A percentile compares a stretch with the other conserved stretches of the same genome.
Conservation (phyloP, 257 asterid genomes). For the Nicotiana otophora region DNA sequence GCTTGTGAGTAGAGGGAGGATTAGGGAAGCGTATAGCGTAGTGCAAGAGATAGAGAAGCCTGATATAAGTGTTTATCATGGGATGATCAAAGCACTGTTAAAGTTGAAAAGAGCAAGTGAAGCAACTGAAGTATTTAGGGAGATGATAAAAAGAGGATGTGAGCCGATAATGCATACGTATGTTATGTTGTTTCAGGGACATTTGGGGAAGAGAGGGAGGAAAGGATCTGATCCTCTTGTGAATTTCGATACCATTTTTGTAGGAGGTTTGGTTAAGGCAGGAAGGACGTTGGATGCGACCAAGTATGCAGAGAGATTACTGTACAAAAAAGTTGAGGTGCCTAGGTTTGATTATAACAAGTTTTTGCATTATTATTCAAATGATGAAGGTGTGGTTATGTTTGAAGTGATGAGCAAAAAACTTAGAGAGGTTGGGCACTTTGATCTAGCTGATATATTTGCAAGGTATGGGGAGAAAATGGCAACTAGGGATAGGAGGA, state of each 20-base stretch:
- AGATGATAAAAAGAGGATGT: slow-evolving; percentile 71
- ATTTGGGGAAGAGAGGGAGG: slow-evolving; percentile 86
- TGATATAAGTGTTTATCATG: slow-evolving; percentile 61
- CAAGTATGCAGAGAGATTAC: slow-evolving; percentile 75
- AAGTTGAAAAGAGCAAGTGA: slow-evolving; percentile 61
- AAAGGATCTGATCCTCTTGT: slow-evolving; percentile 80
- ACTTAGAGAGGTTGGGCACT: slow-evolving; percentile 76
- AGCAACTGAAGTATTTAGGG: slow-evolving; percentile 83
- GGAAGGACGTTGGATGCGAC: slow-evolving; percentile 65
- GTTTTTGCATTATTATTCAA: slow-evolving; percentile 75
- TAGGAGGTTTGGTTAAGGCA: slow-evolving; percentile 81
- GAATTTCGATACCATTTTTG: slow-evolving; percentile 86
- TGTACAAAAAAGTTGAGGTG: slow-evolving; percentile 62
- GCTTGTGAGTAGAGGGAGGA: slow-evolving; percentile 55
- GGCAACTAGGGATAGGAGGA: slow-evolving; percentile 88
- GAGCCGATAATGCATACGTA: slow-evolving; percentile 96
- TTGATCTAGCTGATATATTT: slow-evolving; percentile 83
- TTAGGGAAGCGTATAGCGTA: slow-evolving; percentile 50
- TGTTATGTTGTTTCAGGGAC: slow-evolving; percentile 86
- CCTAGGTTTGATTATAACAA: slow-evolving; percentile 88
- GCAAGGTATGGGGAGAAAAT: slow-evolving; percentile 72
- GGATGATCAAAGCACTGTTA: slow-evolving; percentile 82
- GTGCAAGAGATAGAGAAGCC: slow-evolving; percentile 43
- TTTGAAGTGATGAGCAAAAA: slow-evolving; percentile 70
- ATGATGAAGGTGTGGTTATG: slow-evolving; percentile 80